Evolutionary conservation across 2,329 filamentous ascomycete species (phyloP).

Genomic region (Verticillium longisporum): DNA sequence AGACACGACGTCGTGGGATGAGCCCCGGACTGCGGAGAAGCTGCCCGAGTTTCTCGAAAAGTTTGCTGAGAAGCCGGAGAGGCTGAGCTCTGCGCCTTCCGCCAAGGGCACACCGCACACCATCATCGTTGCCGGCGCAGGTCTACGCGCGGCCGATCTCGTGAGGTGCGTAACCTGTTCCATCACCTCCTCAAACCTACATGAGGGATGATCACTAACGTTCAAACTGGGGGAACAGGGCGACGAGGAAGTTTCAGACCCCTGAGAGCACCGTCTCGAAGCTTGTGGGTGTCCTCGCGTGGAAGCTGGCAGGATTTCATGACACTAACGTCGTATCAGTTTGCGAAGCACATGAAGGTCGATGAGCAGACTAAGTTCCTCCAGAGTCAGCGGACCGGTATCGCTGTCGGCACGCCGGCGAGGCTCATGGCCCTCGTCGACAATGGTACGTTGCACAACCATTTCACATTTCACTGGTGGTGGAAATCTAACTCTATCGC

Average conservation of each 20-base stretch:
- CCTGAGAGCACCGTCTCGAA: constrained; percentile 78
- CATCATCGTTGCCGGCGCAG: constrained; percentile 78
- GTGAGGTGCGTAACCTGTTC: constrained; percentile 49
- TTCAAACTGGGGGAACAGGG: constrained; percentile 32
- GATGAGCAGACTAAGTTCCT: constrained; percentile 77
- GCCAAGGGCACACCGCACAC: constrained; percentile 75
- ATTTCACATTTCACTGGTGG: background rate
- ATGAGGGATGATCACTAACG: background rate
- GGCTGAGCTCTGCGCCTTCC: constrained; percentile 58
- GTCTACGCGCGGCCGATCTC: constrained; percentile 78
- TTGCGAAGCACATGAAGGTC: constrained; percentile 97
- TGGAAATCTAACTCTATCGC: background rate
- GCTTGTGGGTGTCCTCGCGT: constrained; percentile 39
- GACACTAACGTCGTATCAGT: constrained; percentile 32
- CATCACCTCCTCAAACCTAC: no score
- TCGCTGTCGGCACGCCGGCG: constrained; percentile 85
- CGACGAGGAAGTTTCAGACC: constrained; percentile 69
- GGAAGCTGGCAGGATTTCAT: background rate
- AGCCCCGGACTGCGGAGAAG: constrained; percentile 61
- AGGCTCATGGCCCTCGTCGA: constrained; percentile 77
- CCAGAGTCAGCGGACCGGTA: constrained; percentile 63
- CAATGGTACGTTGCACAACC: constrained; percentile 49
- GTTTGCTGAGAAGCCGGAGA: constrained; percentile 49
- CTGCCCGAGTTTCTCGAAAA: constrained; percentile 73
- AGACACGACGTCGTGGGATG: constrained; percentile 71